A percentile compares a stretch with the other conserved stretches of the same genome.
These are phyloP conservation scores for Sarcomyxa edulis DNA, from an alignment of 768 basidiomycete species.

Conservation along the genomic window DNA sequence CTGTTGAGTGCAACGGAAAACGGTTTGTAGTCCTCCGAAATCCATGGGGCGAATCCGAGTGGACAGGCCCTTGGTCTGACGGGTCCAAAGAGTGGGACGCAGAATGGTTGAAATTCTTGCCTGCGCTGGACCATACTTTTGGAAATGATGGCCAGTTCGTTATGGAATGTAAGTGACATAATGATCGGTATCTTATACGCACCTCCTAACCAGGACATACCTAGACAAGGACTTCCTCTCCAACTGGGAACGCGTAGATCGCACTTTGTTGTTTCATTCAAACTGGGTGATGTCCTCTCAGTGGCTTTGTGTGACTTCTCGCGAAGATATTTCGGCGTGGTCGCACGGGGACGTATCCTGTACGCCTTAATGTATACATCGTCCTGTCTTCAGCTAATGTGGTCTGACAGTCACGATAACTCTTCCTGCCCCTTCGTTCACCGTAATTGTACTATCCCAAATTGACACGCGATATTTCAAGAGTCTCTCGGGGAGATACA, in stretches of 20 bases:
- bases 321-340: constrained; percentile 29
- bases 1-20: constrained; percentile 40
- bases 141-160: constrained; percentile 51
- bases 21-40: constrained; percentile 48
- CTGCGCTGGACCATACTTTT: constrained; percentile 38
- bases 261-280: constrained; percentile 44
- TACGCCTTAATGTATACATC: constrained; percentile 13
- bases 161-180: constrained; percentile 44
- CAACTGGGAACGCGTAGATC: constrained; percentile 41
- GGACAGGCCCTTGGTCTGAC: constrained; percentile 51
- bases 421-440: constrained; percentile 26
- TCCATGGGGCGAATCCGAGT: constrained; percentile 47
- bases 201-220: neutral
- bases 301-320: constrained; percentile 39
- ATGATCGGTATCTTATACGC: neutral
- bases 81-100: constrained; percentile 53
- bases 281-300: constrained; percentile 46
- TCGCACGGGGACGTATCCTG: constrained; percentile 45
- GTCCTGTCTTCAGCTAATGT: neutral
- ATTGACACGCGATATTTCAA: constrained; percentile 41
- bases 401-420: constrained; percentile 35
- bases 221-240: constrained; percentile 43
- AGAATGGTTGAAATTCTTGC: constrained; percentile 42
- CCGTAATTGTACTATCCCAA: constrained; percentile 43
- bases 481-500: constrained; percentile 27